A percentile compares a stretch with the other conserved stretches of the same genome.
These are phyloP conservation scores for Ascobolus immersus DNA, from an alignment of 495 filamentous ascomycete species.

Conservation along the genomic window DNA sequence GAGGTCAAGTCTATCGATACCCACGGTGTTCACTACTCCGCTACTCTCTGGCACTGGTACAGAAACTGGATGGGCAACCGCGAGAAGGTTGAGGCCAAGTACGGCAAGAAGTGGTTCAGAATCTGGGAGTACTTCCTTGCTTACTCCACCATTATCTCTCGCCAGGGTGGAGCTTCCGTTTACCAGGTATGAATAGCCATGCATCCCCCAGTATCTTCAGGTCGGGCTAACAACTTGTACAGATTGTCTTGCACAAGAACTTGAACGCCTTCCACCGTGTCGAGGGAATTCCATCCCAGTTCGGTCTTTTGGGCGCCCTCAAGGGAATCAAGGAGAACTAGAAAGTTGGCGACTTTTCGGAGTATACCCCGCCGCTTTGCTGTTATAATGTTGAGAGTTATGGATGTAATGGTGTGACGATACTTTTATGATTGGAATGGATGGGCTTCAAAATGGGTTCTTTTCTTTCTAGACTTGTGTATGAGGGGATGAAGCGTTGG, in stretches of 20 bases:
- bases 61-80: constrained; percentile 93
- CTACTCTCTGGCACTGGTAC: constrained; percentile 96
- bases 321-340: too few species aligned
- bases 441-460: too few species aligned
- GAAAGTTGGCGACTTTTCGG: too few species aligned
- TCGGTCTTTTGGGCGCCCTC: constrained; percentile 50
- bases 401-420: too few species aligned
- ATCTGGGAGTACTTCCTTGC: constrained; percentile 99
- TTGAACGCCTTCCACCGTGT: constrained; percentile 87
- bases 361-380: too few species aligned
- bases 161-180: constrained; percentile 82
- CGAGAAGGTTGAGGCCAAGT: constrained; percentile 87
- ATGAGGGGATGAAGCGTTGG: too few species aligned
- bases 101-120: constrained; percentile 85
- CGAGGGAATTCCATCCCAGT: constrained; percentile 59
- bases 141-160: constrained; percentile 71
- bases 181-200: too few species aligned
- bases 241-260: constrained; percentile 91
- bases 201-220: too few species aligned
- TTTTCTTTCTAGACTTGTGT: too few species aligned
- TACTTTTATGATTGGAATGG: too few species aligned
- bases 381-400: too few species aligned
- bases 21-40: constrained; percentile 62
- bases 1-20: constrained; percentile 34
- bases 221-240: too few species aligned